Evolutionary conservation across 148 eudicot genomes (phyloP).

Genomic region (Vaccinium myrtillus): DNA sequence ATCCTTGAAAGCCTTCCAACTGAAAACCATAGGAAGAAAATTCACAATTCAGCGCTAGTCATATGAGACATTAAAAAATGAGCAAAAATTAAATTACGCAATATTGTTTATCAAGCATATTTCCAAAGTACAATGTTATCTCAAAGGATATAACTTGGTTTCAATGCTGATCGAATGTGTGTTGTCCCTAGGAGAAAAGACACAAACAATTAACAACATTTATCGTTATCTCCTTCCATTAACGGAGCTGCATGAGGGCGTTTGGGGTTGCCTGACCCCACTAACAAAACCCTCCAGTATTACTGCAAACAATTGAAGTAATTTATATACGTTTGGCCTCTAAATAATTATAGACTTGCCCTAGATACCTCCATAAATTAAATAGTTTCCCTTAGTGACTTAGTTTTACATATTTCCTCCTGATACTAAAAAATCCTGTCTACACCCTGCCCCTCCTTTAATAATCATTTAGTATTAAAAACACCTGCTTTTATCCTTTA

Average conservation of each 20-base stretch:
- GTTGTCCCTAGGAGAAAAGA: background rate
- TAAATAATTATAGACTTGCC: background rate
- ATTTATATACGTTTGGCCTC: background rate
- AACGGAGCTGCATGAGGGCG: background rate
- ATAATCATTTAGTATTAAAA: background rate
- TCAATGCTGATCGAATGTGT: background rate
- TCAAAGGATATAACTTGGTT: background rate
- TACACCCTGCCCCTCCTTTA: background rate
- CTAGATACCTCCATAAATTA: background rate
- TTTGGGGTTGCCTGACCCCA: background rate
- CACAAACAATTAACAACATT: background rate
- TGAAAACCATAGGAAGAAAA: conserved; percentile 28
- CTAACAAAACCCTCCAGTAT: background rate
- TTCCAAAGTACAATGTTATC: background rate
- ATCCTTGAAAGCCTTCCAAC: conserved; percentile 67
- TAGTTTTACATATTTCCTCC: background rate
- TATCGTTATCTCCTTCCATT: background rate
- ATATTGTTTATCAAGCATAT: background rate
- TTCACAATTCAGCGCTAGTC: background rate
- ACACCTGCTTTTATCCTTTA: background rate
- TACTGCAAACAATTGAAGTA: background rate
- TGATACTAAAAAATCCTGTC: background rate
- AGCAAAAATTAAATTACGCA: background rate
- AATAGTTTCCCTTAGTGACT: background rate
- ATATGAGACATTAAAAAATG: background rate